A percentile compares a stretch with the other conserved stretches of the same genome.
Evolutionary conservation across 805 yeast genomes (phyloP).

Genomic region (Scheffersomyces coipomensis): DNA sequence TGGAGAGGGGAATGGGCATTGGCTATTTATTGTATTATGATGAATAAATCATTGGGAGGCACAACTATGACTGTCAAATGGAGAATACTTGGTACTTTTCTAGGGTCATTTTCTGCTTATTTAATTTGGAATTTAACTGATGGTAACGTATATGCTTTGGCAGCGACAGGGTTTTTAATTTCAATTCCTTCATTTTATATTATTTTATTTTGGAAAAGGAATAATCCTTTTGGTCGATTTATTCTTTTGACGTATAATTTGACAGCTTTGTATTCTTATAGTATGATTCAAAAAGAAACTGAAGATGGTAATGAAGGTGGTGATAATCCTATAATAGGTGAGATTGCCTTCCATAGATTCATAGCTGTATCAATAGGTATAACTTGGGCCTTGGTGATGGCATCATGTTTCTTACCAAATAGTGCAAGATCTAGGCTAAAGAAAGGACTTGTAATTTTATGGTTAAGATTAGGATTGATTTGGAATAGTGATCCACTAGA

Average conservation of each 20-base stretch:
- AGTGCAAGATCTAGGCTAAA: conserved; percentile 72
- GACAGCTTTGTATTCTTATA: conserved; percentile 73
- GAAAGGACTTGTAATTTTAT: conserved; percentile 61
- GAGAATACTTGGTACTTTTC: conserved; percentile 70
- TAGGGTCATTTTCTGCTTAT: conserved; percentile 68
- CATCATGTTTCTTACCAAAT: conserved; percentile 66
- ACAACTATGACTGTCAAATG: conserved; percentile 76
- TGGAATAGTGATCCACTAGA: conserved; percentile 78
- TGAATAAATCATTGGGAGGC: conserved; percentile 84
- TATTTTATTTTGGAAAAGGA: conserved; percentile 65
- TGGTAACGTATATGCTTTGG: conserved; percentile 53
- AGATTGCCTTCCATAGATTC: conserved; percentile 78
- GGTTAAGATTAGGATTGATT: conserved; percentile 77
- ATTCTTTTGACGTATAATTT: conserved; percentile 74
- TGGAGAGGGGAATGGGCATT: conserved; percentile 87
- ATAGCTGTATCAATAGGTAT: conserved; percentile 72
- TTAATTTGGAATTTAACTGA: conserved; percentile 56
- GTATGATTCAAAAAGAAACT: conserved; percentile 57
- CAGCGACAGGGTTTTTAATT: conserved; percentile 46
- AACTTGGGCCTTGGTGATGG: conserved; percentile 71
- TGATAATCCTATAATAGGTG: conserved; percentile 61
- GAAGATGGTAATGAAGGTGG: conserved; percentile 70
- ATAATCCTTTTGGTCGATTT: conserved; percentile 66
- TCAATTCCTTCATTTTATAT: conserved; percentile 52
- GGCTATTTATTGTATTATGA: conserved; percentile 77